Percentiles rank a stretch among this genome's conserved stretches.
phyloP scores from a whole-genome alignment of 2,329 filamentous ascomycete species.

The Fusarium continuum region DNA sequence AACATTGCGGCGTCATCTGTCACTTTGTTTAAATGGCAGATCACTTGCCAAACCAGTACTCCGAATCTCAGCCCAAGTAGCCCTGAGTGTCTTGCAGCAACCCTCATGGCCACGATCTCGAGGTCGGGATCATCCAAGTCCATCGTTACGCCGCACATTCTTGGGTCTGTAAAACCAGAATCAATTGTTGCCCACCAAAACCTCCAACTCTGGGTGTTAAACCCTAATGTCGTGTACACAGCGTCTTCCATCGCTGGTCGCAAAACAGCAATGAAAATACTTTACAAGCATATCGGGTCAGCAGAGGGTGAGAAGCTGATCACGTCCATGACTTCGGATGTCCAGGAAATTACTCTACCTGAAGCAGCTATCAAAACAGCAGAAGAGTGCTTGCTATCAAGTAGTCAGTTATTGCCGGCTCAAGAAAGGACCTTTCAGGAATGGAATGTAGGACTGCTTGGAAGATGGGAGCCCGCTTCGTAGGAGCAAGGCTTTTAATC shows the following conservation, averaged over 20 bases:
- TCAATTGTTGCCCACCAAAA: slow-evolving; percentile 32
- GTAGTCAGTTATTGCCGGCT: slow-evolving; percentile 62
- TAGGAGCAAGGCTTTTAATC: background rate
- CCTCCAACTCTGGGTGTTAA: slow-evolving; percentile 65
- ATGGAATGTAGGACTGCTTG: slow-evolving; percentile 74
- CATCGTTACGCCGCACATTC: slow-evolving; percentile 54
- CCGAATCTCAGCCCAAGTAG: slow-evolving; percentile 50
- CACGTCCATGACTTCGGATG: slow-evolving; percentile 61
- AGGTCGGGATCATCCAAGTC: slow-evolving; percentile 68
- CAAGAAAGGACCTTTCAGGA: slow-evolving; percentile 66
- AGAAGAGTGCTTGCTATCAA: slow-evolving; percentile 55
- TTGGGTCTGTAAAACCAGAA: slow-evolving; percentile 10
- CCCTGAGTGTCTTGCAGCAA: slow-evolving; percentile 62
- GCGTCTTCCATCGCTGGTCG: slow-evolving; percentile 49
- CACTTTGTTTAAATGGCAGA: slow-evolving; percentile 67
- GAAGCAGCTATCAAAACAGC: slow-evolving; percentile 58
- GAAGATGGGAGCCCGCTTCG: slow-evolving; percentile 47
- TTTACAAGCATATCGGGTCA: slow-evolving; percentile 57
- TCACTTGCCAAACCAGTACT: slow-evolving; percentile 51
- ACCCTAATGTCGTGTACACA: slow-evolving; percentile 62
- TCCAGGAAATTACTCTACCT: slow-evolving; percentile 69
- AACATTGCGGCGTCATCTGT: slow-evolving; percentile 56
- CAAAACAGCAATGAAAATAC: slow-evolving; percentile 60
- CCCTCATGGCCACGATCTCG: slow-evolving; percentile 61
- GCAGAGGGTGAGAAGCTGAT: slow-evolving; percentile 59